These are phyloP conservation scores for Babesia caballi DNA, from an alignment of 169 alveolate genomes.

Conservation along the genomic window DNA sequence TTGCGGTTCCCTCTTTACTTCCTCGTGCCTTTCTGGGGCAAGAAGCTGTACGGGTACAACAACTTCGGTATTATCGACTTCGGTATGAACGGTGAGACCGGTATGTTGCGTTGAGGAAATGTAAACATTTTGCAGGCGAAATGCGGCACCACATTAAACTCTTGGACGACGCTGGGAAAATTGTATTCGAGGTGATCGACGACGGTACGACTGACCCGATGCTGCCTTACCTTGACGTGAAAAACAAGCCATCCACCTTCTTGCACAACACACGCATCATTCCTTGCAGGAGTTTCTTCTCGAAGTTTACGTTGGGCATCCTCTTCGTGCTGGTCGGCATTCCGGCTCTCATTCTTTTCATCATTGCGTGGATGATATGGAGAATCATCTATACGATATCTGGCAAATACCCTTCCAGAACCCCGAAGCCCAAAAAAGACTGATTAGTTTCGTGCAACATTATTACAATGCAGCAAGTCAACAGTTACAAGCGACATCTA, in stretches of 20 bases:
- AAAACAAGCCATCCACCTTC: background rate
- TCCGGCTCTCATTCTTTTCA: too few relatives aligned
- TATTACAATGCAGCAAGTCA: too few relatives aligned
- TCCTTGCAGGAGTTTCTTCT: background rate
- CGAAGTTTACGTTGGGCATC: background rate
- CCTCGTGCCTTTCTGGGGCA: background rate
- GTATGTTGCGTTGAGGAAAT: background rate
- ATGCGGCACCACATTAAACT: conserved; percentile 37
- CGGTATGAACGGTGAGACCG: conserved; percentile 1
- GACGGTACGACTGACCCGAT: conserved; percentile 13
- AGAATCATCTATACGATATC: too few relatives aligned
- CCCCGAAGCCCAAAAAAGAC: too few relatives aligned
- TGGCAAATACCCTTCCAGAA: too few relatives aligned
- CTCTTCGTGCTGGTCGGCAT: too few relatives aligned
- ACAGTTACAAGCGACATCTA: too few relatives aligned
- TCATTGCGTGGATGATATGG: too few relatives aligned
- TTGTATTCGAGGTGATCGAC: background rate
- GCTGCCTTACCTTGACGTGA: background rate
- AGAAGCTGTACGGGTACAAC: conserved; percentile 31
- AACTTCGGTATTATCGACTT: conserved; percentile 54
- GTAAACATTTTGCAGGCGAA: background rate
- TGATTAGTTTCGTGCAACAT: too few relatives aligned
- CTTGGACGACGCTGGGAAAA: conserved; percentile 25
- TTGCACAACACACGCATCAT: conserved; percentile 4
- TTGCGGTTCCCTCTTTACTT: background rate